Percentiles rank a stretch among this genome's conserved stretches.
These are phyloP conservation scores for Ceratocystis cubensis DNA, from an alignment of 2,329 filamentous ascomycete genomes.

Conservation along the genomic window DNA sequence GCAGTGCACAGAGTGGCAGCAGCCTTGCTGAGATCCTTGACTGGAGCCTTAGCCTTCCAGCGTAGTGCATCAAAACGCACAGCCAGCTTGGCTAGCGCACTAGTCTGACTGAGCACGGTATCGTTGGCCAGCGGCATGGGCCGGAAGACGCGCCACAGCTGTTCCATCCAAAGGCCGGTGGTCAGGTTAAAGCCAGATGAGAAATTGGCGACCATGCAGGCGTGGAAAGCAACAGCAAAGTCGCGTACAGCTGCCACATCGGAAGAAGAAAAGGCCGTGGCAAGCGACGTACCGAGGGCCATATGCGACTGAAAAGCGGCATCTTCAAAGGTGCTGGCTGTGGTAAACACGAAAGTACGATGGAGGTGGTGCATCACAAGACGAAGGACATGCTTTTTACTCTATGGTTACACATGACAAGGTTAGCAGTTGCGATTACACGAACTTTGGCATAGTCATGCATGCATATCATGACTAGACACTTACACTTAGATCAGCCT, in stretches of 20 bases:
- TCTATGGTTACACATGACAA: background rate
- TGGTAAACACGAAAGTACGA: conserved; percentile 39
- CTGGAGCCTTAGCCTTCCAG: conserved; percentile 43
- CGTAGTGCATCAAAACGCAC: conserved; percentile 47
- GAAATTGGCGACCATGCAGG: conserved; percentile 45
- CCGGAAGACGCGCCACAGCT: conserved; percentile 60
- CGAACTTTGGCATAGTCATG: background rate
- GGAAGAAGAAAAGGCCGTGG: conserved; percentile 4
- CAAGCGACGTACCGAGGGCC: conserved; percentile 31
- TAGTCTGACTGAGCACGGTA: conserved; percentile 34
- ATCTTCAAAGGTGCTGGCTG: conserved; percentile 42
- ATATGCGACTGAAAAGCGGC: conserved; percentile 53
- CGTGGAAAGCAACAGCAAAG: conserved; percentile 32
- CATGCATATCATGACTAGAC: background rate
- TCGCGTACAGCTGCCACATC: conserved; percentile 20
- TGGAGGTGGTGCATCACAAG: conserved; percentile 42
- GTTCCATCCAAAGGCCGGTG: conserved; percentile 69
- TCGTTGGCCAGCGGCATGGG: conserved; percentile 44
- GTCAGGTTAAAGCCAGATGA: conserved; percentile 56
- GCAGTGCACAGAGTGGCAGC: conserved; percentile 43
- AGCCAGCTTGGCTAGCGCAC: conserved; percentile 44
- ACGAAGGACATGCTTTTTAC: conserved; percentile 26
- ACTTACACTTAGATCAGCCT: conserved; percentile 18
- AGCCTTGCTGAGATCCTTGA: conserved; percentile 41
- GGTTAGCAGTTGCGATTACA: background rate